Base-by-base conservation (phyloP, 805 yeast genomes). In the Metschnikowia corniflorae region DNA sequence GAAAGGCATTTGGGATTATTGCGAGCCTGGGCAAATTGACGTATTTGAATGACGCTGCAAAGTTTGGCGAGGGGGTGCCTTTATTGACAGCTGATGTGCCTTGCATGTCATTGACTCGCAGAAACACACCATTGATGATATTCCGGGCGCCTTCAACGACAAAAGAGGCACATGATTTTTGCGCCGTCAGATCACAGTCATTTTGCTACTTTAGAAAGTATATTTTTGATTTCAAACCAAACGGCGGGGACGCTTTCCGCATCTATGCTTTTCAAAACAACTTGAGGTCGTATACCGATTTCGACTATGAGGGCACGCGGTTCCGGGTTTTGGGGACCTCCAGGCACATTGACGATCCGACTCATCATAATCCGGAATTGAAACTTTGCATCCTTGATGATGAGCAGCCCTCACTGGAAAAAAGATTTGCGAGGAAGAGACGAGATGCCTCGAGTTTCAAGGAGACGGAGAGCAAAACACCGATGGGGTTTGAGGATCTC, bases 241-340 rank as follows among this genome's bases (percentile, higher is more conserved):
- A 10, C 4, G 24, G 12, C 9, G 31, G 32, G 12, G 24, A 39
- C 9, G 20, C 40, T 6, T 60, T 64, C 43, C 55, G 47, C 20
- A 40, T 68, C 7, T 28, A 57, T 6, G 50, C 58, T 31, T 67
- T 66, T 33, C 64, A 63, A 45, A 55, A 61, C 46, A 58, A 58
- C 39, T 53, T 48, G 41, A 53, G 56, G 35, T 65, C 70, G 4
- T 63, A 59, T 43, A 56, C 67, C 10, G 73, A 68, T 47, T 67
- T 68, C 44, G 47, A 29, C 16, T 67, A 63, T 40, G 54, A 55
- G 21, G 45, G 39, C 26, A 65, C 71, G 3, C 44, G 70, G 8
- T 68, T 68, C 42, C 51, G 73, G 27, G 49, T 67, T 2, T 33
- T 61, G 18, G 72, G 73, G 3, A 57, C 69, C 5, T 46, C 68